Base-by-base conservation (phyloP, 495 filamentous ascomycete genomes). In the Penicillium pancosmium region DNA sequence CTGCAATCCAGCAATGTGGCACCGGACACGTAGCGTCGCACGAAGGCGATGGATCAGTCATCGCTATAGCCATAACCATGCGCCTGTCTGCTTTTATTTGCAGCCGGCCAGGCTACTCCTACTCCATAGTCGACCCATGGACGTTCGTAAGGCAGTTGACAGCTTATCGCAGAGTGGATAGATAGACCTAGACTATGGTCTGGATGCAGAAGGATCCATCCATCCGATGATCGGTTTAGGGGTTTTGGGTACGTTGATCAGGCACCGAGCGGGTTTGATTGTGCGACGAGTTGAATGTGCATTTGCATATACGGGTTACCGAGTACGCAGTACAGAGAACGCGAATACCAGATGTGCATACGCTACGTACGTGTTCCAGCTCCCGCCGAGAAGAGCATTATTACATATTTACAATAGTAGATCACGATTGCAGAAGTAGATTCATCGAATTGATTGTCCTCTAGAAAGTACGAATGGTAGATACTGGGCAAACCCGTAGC, bases 1-100 rank as follows among this genome's bases (percentile, higher is more conserved):
- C 27, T 31, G 38, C 40, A 38, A 11, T 55, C 50, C 57, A 54
- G 53, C 33, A 35, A 25, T 54, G 52, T 60, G 53, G 50, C 35
- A 54, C 54, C 34, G 16, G 44, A 54, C 18, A 54, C 48, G 54
- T 56, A 18, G 27, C 43, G 27, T 43, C 10, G 25, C 44, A 52
- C 40, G 10, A 51, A 47, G 36, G 50, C 31, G 46, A 23, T 23
- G 23, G 23, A 16, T 18, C 46, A 50, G 43, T 13, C 25, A 31
- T 31, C 27, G 27, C 27, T 9, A 9, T 9, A 9, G 4, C 27
- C 27, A 31, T 31, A 31, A 16, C 34, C 41, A 55, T 63, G 50
- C 47, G 47, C 47, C 48, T 44, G 27, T 31, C 27, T 31, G 27
- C 27, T 4, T 8, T 31, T 31, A 31, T 31, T 31, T 31, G 27